Percentiles rank a stretch among this genome's conserved stretches.
Evolutionary conservation across 176 grass and related monocot genomes (phyloP).

Genomic region (Tillandsia fasciculata): DNA sequence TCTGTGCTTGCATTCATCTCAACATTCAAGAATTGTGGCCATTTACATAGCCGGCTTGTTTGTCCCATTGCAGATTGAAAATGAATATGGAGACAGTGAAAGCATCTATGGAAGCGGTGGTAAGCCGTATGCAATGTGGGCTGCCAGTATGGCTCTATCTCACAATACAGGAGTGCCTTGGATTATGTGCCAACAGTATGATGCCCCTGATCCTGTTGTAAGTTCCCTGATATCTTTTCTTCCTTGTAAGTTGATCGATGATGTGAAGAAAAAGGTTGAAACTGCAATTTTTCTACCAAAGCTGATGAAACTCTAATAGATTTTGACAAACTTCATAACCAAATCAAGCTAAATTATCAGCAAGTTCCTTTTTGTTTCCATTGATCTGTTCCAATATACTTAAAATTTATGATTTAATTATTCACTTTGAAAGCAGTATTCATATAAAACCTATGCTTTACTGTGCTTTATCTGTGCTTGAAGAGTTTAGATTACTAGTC

Average conservation of each 20-base stretch:
- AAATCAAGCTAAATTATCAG: not conserved
- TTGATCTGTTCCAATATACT: not conserved
- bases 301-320: not conserved
- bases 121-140: constrained; percentile 79
- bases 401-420: not conserved
- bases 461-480: not conserved
- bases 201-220: constrained; percentile 85
- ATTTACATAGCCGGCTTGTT: not conserved
- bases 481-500: not conserved
- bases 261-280: not conserved
- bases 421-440: not conserved
- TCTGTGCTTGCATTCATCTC: not conserved
- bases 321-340: not conserved
- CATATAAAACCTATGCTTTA: not conserved
- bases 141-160: constrained; percentile 77
- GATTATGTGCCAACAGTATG: constrained; percentile 88
- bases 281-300: not conserved
- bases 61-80: constrained; percentile 55
- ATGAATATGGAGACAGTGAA: constrained; percentile 74
- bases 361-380: not conserved
- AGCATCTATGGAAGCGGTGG: constrained; percentile 40
- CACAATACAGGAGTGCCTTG: constrained; percentile 82
- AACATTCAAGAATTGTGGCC: not conserved
- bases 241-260: not conserved
- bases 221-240: constrained; percentile 5